Base-by-base conservation (phyloP, 306 rosid species). In the Hippophae gyantsensis region DNA sequence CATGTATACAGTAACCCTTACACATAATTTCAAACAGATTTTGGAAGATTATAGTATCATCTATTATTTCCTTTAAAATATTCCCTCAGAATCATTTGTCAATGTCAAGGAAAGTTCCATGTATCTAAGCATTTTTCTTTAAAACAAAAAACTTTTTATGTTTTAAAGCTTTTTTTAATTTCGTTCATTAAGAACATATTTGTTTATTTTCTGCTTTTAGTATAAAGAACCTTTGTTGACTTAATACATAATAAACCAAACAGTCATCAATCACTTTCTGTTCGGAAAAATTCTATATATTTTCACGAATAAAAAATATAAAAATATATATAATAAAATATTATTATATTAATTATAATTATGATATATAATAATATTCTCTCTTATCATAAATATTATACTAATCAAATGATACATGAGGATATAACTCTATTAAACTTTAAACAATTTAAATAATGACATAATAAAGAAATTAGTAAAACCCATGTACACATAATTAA, bases 41-140 rank as follows among this genome's bases (percentile, higher is more conserved):
- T 32, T 52, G 64, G 53, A 66, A 63, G 75, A 76, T 72, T 69
- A 70, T 81, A 49, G 70, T 60, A 56, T 32, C 46, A 45, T 57
- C 23, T 18, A 66, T 51, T 59, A 68, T 62, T 77, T 47, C 69
- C 84, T 82, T 84, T 79, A 73, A 56, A 77, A 64, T 79, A 84
- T 79, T 79, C 86, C 75, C 41, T 10, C 13, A 47, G 83, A 72
- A 73, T 81, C 83, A 64, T 48, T 54, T 73, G 83, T 76, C 92
- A 59, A 62, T 52, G 51, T 82, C 83, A 77, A 52, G 60, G 80
- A 81, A 81, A 84, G 84, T 77, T 68, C 72, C 81, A 66, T 77
- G 83, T 63, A 79, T 77, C 70, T 79, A 54, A 66, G 57, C 69
- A 64, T 79, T 79, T 32, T 32, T 72, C 77, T 65, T 0, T 0